phyloP scores from a whole-genome alignment of 768 basidiomycete genomes.

The Tephrocybe sp. region DNA sequence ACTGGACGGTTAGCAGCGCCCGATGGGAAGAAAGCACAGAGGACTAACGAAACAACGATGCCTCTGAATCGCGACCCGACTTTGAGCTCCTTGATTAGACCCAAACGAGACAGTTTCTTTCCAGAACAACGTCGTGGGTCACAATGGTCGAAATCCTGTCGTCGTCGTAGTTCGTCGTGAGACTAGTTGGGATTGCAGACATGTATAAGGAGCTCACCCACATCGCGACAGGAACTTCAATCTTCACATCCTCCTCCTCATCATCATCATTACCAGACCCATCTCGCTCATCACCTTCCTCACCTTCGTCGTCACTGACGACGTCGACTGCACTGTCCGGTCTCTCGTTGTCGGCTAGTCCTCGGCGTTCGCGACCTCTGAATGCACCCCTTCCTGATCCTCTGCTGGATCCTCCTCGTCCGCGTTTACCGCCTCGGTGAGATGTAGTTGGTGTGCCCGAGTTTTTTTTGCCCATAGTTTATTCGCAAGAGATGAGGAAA shows the following conservation, averaged over 20 bases:
- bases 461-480: conserved; percentile 40
- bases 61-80: conserved; percentile 88
- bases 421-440: conserved; percentile 37
- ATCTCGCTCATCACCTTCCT: conserved; percentile 23
- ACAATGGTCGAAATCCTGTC: conserved; percentile 96
- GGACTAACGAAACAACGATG: conserved; percentile 86
- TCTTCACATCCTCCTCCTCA: conserved; percentile 30
- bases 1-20: background rate
- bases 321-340: conserved; percentile 61
- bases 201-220: conserved; percentile 64
- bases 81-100: conserved; percentile 78
- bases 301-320: conserved; percentile 36
- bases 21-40: conserved; percentile 1
- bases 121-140: conserved; percentile 82
- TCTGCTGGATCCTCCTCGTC: conserved; percentile 24
- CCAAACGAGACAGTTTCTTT: conserved; percentile 85
- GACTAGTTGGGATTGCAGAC: background rate
- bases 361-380: conserved; percentile 18
- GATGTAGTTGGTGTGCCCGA: conserved; percentile 26
- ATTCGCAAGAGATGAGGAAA: conserved; percentile 8
- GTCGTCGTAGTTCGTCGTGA: background rate
- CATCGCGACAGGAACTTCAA: conserved; percentile 87
- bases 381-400: conserved; percentile 18
- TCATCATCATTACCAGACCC: conserved; percentile 25
- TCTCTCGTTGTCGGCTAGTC: conserved; percentile 34